A percentile compares a stretch with the other conserved stretches of the same genome.
Evolutionary conservation across 2,329 filamentous ascomycete species (phyloP).

Genomic region (Pseudodiploospora longispora): DNA sequence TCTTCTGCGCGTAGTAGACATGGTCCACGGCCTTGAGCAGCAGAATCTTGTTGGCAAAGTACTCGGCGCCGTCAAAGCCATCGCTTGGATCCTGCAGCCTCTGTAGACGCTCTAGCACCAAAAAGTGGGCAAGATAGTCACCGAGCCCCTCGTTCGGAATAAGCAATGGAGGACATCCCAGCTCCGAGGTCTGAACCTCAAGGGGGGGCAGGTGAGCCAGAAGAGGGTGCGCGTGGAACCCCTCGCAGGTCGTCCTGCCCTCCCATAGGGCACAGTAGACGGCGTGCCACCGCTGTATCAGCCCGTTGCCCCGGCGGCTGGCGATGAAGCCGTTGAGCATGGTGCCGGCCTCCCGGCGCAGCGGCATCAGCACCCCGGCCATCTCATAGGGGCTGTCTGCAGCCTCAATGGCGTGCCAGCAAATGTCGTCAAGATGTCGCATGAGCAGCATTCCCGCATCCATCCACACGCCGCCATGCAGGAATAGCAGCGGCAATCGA

Average conservation of each 20-base stretch:
- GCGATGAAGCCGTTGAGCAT: slow-evolving; percentile 35
- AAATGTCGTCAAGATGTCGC: slow-evolving; percentile 25
- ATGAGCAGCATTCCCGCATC: slow-evolving; percentile 26
- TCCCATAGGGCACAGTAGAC: slow-evolving; percentile 29
- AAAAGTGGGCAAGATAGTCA: not conserved
- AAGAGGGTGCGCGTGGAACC: slow-evolving; percentile 17
- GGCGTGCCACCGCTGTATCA: slow-evolving; percentile 35
- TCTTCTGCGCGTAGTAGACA: not conserved
- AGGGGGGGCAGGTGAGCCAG: slow-evolving; percentile 3
- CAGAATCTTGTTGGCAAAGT: not conserved
- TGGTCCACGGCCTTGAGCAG: not conserved
- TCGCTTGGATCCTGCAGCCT: not conserved
- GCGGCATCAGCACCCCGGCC: slow-evolving; percentile 26
- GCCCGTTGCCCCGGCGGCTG: slow-evolving; percentile 30
- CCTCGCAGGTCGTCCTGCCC: slow-evolving; percentile 22
- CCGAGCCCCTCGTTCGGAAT: not conserved
- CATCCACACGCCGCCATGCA: slow-evolving; percentile 30
- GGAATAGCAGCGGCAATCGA: slow-evolving; percentile 27
- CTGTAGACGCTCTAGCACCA: not conserved
- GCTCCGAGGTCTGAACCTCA: not conserved
- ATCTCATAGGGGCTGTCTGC: slow-evolving; percentile 14
- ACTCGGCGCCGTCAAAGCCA: not conserved
- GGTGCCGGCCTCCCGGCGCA: slow-evolving; percentile 24
- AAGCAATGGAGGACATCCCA: not conserved
- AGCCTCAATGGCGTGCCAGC: slow-evolving; percentile 24